Evolutionary conservation across 1,139 yeast genomes (phyloP), one percentile per base, ranked within the genome.

Genomic region (Saccharomyces uvarum): DNA sequence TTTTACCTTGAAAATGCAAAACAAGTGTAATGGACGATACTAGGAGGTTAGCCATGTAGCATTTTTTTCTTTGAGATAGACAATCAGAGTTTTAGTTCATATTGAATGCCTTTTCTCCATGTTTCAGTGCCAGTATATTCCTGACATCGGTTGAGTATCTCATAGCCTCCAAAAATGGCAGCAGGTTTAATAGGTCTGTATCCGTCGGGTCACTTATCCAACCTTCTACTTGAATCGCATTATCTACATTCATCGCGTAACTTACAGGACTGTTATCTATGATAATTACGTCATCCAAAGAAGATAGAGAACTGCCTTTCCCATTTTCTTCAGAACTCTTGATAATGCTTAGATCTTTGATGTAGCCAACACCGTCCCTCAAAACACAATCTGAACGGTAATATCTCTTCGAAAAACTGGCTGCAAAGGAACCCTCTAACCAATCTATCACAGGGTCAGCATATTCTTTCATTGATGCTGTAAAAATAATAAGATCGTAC

Each of bases 361-460:
- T 83, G 70, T 90, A 93, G 1, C 98, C 97, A 41, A 85, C 88
- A 0, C 90, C 90, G 58, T 79, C 81, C 56, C 88, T 74, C 60
- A 83, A 77, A 1, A 86, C 84, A 69, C 99, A 93, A 66, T 89
- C 86, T 61, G 80, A 79, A 61, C 99, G 76, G 70, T 93, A 93
- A 62, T 77, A 83, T 52, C 99, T 75, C 59, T 79, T 79, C 3
- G 59, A 49, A 33, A 69, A 67, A 5, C 54, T 59, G 1, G 66
- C 67, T 6, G 64, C 57, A 48, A 66, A 60, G 8, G 70, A 62
- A 47, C 76, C 72, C 62, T 85, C 90, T 21, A 93, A 74, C 86
- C 95, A 88, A 70, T 91, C 95, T 53, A 93, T 89, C 57, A 93
- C 95, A 0, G 99, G 99, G 67, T 93, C 99, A 0, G 99, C 99